Conservation (phyloP, 2,329 filamentous ascomycete species). For the Phaeosphaeria sp. region DNA sequence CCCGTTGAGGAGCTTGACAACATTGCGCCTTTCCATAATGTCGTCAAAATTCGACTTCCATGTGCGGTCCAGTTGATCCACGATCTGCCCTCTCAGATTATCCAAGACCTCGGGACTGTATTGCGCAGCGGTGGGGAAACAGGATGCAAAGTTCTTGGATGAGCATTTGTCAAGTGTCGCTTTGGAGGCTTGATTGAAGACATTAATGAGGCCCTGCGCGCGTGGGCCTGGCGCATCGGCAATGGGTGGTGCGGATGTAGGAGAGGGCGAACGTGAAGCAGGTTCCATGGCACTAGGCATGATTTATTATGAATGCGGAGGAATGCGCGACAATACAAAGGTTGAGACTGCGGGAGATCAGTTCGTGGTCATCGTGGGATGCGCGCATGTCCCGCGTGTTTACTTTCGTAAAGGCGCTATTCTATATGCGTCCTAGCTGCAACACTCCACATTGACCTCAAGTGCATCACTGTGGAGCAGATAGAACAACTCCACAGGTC, state of each 20-base stretch:
- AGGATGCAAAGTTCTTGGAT: constrained; percentile 66
- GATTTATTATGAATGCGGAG: constrained; percentile 13
- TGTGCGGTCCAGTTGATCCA: constrained; percentile 63
- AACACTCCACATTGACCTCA: neutral
- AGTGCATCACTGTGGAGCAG: no score
- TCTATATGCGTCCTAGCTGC: constrained; percentile 17
- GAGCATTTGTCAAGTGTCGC: constrained; percentile 67
- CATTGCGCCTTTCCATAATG: constrained; percentile 63
- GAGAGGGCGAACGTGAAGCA: constrained; percentile 55
- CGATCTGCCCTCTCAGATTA: constrained; percentile 64
- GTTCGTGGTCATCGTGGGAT: neutral
- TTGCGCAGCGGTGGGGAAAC: constrained; percentile 67
- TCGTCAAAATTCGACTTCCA: constrained; percentile 67
- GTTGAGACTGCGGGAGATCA: neutral
- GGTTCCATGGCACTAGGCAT: constrained; percentile 41
- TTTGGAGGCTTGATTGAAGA: constrained; percentile 65
- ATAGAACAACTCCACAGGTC: no score
- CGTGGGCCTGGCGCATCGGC: constrained; percentile 64
- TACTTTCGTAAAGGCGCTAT: constrained; percentile 21
- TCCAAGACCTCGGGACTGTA: constrained; percentile 64
- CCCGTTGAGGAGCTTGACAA: constrained; percentile 65
- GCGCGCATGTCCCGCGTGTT: constrained; percentile 13
- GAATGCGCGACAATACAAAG: neutral
- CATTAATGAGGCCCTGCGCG: constrained; percentile 64
- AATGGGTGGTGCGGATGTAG: constrained; percentile 60